Evolutionary conservation across 495 filamentous ascomycete species (phyloP).

Genomic region (Oleoguttula mirabilis): DNA sequence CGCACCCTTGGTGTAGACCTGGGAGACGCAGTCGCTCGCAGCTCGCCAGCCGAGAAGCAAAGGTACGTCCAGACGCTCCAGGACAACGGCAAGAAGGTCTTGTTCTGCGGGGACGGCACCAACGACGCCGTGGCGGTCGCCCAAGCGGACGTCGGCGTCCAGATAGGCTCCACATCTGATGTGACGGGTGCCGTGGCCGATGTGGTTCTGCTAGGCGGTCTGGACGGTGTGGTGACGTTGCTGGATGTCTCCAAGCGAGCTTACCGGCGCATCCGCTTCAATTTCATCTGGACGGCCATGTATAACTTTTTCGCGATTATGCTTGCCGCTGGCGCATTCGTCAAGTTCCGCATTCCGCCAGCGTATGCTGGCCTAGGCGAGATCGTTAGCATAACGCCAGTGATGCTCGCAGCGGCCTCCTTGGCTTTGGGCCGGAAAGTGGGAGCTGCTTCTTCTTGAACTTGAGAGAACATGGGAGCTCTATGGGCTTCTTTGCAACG

Average conservation of each 20-base stretch:
- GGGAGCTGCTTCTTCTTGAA: no score
- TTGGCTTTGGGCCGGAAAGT: no score
- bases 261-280: constrained; percentile 48
- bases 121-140: constrained; percentile 69
- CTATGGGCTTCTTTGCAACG: no score
- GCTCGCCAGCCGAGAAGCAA: constrained; percentile 51
- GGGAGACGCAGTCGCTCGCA: constrained; percentile 37
- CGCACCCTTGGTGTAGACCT: constrained; percentile 39
- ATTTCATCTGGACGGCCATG: constrained; percentile 61
- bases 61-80: constrained; percentile 41
- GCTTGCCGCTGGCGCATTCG: constrained; percentile 58
- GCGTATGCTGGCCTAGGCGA: constrained; percentile 66
- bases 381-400: constrained; percentile 64
- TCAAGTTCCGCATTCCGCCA: constrained; percentile 51
- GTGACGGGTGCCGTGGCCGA: constrained; percentile 58
- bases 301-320: constrained; percentile 67
- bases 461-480: no score
- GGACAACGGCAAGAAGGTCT: constrained; percentile 30
- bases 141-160: constrained; percentile 60
- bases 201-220: constrained; percentile 51
- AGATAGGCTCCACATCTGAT: constrained; percentile 50
- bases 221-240: constrained; percentile 45
- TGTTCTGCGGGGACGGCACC: constrained; percentile 70
- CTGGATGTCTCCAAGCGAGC: constrained; percentile 48
- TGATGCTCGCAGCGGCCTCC: constrained; percentile 51